phyloP scores from a whole-genome alignment of 2,329 filamentous ascomycete species.

The Xylariaceae sp. region DNA sequence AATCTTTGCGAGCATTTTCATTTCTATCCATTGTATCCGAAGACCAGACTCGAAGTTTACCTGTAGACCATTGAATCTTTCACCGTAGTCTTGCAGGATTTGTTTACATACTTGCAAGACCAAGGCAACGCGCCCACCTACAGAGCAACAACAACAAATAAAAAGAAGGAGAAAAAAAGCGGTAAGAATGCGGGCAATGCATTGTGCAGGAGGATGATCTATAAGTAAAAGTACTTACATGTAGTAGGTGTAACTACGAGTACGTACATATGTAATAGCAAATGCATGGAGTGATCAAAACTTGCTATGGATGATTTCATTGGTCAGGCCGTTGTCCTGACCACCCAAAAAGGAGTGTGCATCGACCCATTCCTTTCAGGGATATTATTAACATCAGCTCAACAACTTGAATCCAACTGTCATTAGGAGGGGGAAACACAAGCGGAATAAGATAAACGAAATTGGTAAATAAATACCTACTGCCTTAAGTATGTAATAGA shows the following conservation, averaged over 20 bases:
- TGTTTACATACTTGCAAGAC: conserved; percentile 26
- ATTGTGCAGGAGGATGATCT: conserved; percentile 26
- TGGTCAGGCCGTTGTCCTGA: background rate
- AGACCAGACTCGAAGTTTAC: conserved; percentile 5
- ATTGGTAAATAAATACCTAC: too few species aligned
- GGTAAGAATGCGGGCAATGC: conserved; percentile 29
- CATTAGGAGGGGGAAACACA: too few species aligned
- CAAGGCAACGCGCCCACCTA: conserved; percentile 6
- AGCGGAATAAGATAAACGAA: background rate
- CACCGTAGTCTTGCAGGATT: conserved; percentile 22
- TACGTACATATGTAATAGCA: too few species aligned
- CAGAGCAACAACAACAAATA: conserved; percentile 13
- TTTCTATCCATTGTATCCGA: conserved; percentile 11
- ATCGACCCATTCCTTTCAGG: conserved; percentile 2
- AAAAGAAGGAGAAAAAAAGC: conserved; percentile 17
- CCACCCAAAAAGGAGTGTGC: conserved; percentile 6
- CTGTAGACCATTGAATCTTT: conserved; percentile 1
- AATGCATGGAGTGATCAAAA: conserved; percentile 4
- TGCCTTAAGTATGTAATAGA: background rate
- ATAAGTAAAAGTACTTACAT: conserved; percentile 13
- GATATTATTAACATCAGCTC: background rate
- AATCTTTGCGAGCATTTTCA: background rate
- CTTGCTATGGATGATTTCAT: background rate
- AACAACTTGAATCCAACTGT: background rate
- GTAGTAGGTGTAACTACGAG: too few species aligned